Evolutionary conservation across 1,284 basidiomycete genomes (phyloP).

Genomic region (Lignosus rhinocerotis): DNA sequence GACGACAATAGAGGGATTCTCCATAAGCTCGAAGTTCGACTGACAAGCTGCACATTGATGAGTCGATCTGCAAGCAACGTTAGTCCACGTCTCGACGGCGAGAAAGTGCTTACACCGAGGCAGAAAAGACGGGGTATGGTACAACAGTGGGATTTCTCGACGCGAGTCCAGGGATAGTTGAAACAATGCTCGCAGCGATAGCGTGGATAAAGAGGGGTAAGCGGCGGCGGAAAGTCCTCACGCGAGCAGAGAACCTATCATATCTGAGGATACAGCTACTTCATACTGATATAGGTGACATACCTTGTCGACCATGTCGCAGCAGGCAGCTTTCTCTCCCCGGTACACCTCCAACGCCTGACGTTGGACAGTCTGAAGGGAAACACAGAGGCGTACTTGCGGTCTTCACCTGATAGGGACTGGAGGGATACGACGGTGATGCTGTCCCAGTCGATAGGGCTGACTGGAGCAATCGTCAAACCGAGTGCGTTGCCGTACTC

Average conservation of each 20-base stretch:
- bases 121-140: slow-evolving; percentile 3
- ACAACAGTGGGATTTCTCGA: background rate
- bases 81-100: background rate
- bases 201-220: slow-evolving; percentile 1
- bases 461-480: slow-evolving; percentile 1
- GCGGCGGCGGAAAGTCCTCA: slow-evolving; percentile 3
- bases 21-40: slow-evolving; percentile 33
- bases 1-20: slow-evolving; percentile 27
- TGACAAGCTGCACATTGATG: slow-evolving; percentile 40
- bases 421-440: slow-evolving; percentile 7
- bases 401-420: slow-evolving; percentile 1
- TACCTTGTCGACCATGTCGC: background rate
- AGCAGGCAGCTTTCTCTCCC: background rate
- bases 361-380: background rate
- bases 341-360: background rate
- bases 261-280: background rate
- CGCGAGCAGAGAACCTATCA: background rate
- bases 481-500: slow-evolving; percentile 3
- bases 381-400: background rate
- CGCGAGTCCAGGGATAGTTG: background rate
- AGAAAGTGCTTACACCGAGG: background rate
- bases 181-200: background rate
- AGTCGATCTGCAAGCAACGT: slow-evolving; percentile 1
- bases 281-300: background rate
- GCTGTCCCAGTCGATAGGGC: slow-evolving; percentile 8